A percentile compares a stretch with the other conserved stretches of the same genome.
Conservation (phyloP, 176 grass and related monocot genomes). For the Zoysia pacifica region DNA sequence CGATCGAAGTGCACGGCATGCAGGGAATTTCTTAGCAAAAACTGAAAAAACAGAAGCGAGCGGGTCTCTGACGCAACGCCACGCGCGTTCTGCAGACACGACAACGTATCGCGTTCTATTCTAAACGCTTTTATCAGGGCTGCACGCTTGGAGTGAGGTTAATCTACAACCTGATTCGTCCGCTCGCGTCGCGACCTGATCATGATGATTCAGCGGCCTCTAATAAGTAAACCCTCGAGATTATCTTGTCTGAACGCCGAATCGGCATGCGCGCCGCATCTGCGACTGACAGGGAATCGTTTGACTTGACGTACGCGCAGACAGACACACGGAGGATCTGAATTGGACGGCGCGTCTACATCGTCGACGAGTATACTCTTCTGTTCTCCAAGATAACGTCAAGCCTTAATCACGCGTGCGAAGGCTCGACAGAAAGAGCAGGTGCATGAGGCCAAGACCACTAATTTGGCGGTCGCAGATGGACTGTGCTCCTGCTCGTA, state of each 20-base stretch:
- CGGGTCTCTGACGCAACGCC: background rate
- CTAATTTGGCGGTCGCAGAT: too few relatives aligned
- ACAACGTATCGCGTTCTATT: background rate
- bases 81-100: background rate
- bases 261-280: background rate
- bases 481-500: too few relatives aligned
- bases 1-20: background rate
- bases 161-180: too few relatives aligned
- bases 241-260: background rate
- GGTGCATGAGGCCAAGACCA: too few relatives aligned
- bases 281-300: slow-evolving; percentile 1
- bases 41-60: background rate
- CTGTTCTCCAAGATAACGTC: background rate
- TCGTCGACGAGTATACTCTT: background rate
- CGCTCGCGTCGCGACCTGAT: background rate
- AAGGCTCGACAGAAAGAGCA: slow-evolving; percentile 12
- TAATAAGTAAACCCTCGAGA: background rate
- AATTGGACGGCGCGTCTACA: background rate
- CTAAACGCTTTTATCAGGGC: background rate
- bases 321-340: background rate
- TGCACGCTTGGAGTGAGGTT: background rate
- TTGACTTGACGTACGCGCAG: background rate
- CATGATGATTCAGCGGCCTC: background rate
- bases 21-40: background rate
- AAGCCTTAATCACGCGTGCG: slow-evolving; percentile 6